phyloP scores from a whole-genome alignment of 2,329 filamentous ascomycete species.

The Trichoderma arundinaceum region DNA sequence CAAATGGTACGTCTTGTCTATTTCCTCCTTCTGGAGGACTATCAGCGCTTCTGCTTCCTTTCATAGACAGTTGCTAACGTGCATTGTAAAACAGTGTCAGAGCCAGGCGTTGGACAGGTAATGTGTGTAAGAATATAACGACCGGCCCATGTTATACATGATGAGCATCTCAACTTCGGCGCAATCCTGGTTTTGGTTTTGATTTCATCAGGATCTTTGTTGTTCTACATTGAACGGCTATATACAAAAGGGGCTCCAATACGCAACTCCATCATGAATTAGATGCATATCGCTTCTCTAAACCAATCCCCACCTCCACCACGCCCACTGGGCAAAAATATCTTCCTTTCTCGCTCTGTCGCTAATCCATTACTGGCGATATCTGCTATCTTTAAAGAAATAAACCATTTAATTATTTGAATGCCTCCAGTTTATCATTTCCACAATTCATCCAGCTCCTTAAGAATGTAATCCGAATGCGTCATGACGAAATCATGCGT shows the following conservation, averaged over 20 bases:
- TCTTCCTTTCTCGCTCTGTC: background rate
- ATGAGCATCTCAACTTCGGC: background rate
- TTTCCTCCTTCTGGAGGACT: too few species aligned
- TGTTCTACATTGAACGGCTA: background rate
- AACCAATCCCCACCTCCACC: background rate
- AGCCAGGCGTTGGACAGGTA: slow-evolving; percentile 63
- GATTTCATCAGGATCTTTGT: background rate
- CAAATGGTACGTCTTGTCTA: slow-evolving; percentile 58
- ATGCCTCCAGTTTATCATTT: slow-evolving; percentile 25
- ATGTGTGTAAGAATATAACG: background rate
- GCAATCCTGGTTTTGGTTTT: background rate
- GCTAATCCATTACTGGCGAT: background rate
- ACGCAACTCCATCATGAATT: slow-evolving; percentile 4
- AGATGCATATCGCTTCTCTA: slow-evolving; percentile 11
- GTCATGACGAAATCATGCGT: slow-evolving; percentile 69
- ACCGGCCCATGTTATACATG: background rate
- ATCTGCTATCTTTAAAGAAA: background rate
- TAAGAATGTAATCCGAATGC: slow-evolving; percentile 52
- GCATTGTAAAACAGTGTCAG: slow-evolving; percentile 54
- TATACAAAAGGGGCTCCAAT: background rate
- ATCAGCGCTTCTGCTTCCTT: background rate
- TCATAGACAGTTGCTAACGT: slow-evolving; percentile 36
- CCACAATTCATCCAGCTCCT: slow-evolving; percentile 57
- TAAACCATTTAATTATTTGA: background rate
- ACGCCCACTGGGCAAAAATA: background rate